A percentile compares a stretch with the other conserved stretches of the same genome.
phyloP scores from a whole-genome alignment of 75 land plant species.

The Cunninghamia lanceolata region DNA sequence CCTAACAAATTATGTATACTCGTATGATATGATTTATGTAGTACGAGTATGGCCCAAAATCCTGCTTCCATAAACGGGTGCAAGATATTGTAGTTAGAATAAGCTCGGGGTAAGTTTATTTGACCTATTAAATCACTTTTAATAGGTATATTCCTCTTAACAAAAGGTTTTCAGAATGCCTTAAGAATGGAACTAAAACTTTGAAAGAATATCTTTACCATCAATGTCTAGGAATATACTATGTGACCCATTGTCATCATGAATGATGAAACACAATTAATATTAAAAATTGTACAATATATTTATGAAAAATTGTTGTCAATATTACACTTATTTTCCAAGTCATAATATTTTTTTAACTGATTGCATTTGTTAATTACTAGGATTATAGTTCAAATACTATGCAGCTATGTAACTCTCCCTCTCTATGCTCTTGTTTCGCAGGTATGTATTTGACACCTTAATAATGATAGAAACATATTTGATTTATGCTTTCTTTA shows the following conservation, averaged over 20 bases:
- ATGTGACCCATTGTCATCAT: background rate
- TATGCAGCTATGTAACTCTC: conserved; percentile 45
- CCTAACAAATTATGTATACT: background rate
- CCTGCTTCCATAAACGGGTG: conserved; percentile 41
- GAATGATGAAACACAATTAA: background rate
- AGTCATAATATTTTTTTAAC: background rate
- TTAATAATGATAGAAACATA: no score
- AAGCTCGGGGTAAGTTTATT: conserved; percentile 34
- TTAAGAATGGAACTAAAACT: no score
- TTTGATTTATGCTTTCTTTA: no score
- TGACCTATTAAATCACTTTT: background rate
- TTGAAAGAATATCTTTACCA: no score
- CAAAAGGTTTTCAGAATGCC: no score
- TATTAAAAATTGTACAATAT: background rate
- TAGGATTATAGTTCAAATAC: conserved; percentile 20
- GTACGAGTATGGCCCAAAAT: conserved; percentile 44
- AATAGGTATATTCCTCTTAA: no score
- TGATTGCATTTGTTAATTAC: background rate
- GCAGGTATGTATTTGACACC: conserved; percentile 26
- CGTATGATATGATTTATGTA: conserved; percentile 10
- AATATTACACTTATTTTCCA: background rate
- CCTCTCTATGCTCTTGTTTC: conserved; percentile 51
- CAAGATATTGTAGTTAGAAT: conserved; percentile 24
- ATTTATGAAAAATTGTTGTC: background rate
- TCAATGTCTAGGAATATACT: no score